Evolutionary conservation across 345 rosid genomes (phyloP).

Genomic region (Raphanus sativus): DNA sequence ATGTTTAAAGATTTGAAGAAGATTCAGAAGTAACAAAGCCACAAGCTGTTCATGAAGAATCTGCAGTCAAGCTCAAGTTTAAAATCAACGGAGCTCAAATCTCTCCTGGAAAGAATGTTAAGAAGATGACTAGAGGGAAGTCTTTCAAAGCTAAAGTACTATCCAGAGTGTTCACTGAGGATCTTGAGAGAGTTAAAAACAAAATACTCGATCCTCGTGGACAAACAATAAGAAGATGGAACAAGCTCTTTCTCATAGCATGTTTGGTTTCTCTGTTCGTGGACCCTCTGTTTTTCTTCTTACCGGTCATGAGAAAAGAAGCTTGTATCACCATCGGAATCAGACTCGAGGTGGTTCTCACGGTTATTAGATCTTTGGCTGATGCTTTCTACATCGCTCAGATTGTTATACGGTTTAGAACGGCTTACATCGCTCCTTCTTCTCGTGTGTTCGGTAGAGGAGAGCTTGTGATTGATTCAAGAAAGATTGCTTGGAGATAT

Average conservation of each 20-base stretch:
- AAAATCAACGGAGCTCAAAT: conserved; percentile 52
- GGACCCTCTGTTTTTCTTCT: conserved; percentile 78
- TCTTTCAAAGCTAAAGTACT: conserved; percentile 68
- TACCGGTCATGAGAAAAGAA: conserved; percentile 52
- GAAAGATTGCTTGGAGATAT: conserved; percentile 61
- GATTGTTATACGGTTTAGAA: conserved; percentile 65
- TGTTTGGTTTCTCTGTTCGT: conserved; percentile 75
- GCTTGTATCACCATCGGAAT: conserved; percentile 60
- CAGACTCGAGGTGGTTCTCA: conserved; percentile 61
- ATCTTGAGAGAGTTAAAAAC: conserved; percentile 56
- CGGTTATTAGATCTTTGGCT: conserved; percentile 60
- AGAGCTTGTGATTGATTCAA: conserved; percentile 73
- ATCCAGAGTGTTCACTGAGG: conserved; percentile 76
- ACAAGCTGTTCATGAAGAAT: conserved; percentile 47
- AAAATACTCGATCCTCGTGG: conserved; percentile 83
- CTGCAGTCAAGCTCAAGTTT: conserved; percentile 42
- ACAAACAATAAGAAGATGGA: conserved; percentile 58
- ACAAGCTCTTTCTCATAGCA: conserved; percentile 68
- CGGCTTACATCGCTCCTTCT: conserved; percentile 83
- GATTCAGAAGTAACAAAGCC: conserved; percentile 49
- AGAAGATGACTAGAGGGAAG: conserved; percentile 37
- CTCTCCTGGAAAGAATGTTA: conserved; percentile 34
- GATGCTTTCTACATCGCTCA: conserved; percentile 73
- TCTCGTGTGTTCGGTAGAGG: conserved; percentile 93
- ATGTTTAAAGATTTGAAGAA: conserved; percentile 53